These are phyloP conservation scores for Crithidia mellificae DNA, from an alignment of 208 protist genomes.

Conservation along the genomic window DNA sequence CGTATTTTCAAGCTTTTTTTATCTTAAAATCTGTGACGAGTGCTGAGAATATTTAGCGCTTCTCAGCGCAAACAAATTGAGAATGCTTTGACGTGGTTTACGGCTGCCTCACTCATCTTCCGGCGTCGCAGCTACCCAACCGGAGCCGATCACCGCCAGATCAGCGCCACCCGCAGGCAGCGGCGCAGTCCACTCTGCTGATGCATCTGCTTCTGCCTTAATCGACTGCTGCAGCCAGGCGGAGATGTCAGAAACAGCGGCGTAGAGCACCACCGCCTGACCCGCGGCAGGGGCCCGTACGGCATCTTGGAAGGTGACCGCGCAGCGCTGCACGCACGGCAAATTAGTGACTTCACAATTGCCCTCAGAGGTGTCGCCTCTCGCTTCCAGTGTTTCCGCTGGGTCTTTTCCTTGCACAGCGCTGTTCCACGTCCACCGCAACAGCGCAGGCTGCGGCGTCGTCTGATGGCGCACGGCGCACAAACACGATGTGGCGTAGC, in stretches of 20 bases:
- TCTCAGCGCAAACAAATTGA: too few species aligned
- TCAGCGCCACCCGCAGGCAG: constrained; percentile 5
- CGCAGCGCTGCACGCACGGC: constrained; percentile 5
- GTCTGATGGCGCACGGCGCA: constrained; percentile 69
- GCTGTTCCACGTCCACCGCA: constrained; percentile 52
- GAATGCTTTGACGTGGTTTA: not conserved
- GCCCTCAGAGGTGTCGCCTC: too few species aligned
- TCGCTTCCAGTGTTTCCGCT: constrained; percentile 12
- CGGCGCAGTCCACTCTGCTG: not conserved
- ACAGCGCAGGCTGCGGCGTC: constrained; percentile 34
- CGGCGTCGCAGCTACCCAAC: not conserved
- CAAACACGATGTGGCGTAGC: constrained; percentile 29
- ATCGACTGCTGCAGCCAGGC: too few species aligned
- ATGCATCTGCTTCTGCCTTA: too few species aligned
- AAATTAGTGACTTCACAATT: not conserved
- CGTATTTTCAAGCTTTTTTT: too few species aligned
- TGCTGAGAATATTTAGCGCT: too few species aligned
- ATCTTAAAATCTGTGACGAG: too few species aligned
- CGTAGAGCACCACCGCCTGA: constrained; percentile 66
- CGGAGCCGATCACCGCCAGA: constrained; percentile 26
- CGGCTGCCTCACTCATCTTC: not conserved
- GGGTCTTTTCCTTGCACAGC: too few species aligned
- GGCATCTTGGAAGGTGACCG: constrained; percentile 39
- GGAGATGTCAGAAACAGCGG: constrained; percentile 14
- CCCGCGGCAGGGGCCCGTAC: constrained; percentile 64